Percentiles rank a stretch among this genome's conserved stretches.
These are phyloP conservation scores for Coemansia sp. DNA, from an alignment of 192 early-diverging fungal species.

Conservation along the genomic window DNA sequence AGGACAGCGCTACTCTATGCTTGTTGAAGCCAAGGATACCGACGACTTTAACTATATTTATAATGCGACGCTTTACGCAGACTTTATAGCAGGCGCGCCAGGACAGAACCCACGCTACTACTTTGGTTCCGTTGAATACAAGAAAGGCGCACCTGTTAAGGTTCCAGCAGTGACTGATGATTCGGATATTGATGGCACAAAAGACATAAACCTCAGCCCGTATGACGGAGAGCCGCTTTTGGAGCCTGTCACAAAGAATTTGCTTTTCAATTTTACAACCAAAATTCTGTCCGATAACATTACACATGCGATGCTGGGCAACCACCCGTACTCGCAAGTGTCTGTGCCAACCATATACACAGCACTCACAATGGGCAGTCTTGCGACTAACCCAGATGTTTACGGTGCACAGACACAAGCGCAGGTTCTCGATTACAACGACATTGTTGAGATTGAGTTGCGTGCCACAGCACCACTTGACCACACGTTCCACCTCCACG, in stretches of 20 bases:
- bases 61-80: slow-evolving; percentile 5
- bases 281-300: background rate
- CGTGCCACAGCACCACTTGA: slow-evolving; percentile 63
- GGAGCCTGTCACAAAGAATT: background rate
- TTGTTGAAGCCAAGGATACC: slow-evolving; percentile 13
- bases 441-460: slow-evolving; percentile 64
- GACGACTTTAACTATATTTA: slow-evolving; percentile 20
- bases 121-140: slow-evolving; percentile 11
- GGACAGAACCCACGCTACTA: slow-evolving; percentile 9
- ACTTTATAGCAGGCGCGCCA: background rate
- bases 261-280: background rate
- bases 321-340: slow-evolving; percentile 2
- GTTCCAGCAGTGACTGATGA: background rate
- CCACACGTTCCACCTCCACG: slow-evolving; percentile 80
- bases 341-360: slow-evolving; percentile 16
- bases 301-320: background rate
- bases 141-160: background rate
- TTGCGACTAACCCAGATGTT: slow-evolving; percentile 8
- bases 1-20: slow-evolving; percentile 21
- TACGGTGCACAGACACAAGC: slow-evolving; percentile 44
- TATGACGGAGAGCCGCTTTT: slow-evolving; percentile 2
- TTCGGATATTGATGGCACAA: background rate
- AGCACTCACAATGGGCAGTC: slow-evolving; percentile 13
- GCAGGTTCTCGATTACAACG: slow-evolving; percentile 60
- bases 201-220: background rate